A percentile compares a stretch with the other conserved stretches of the same genome.
These are phyloP conservation scores for Marasmius fiardii DNA, from an alignment of 1,284 basidiomycete species.

Conservation along the genomic window DNA sequence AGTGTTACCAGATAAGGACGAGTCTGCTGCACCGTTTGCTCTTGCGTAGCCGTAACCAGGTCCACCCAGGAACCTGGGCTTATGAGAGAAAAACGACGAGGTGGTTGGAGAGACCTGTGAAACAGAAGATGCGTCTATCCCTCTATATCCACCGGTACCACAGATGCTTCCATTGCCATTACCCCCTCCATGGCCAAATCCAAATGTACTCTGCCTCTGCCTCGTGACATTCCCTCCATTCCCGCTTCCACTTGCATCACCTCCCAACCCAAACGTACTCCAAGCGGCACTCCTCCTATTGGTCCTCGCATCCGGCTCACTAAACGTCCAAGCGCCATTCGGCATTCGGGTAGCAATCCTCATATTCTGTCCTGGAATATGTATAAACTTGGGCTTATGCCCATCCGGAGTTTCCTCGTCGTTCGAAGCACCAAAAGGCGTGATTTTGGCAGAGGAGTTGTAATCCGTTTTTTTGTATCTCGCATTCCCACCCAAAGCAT, in stretches of 20 bases:
- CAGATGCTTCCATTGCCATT: background rate
- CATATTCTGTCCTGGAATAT: conserved; percentile 14
- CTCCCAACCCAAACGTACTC: background rate
- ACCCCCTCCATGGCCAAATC: background rate
- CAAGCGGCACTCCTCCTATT: background rate
- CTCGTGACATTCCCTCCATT: too few species aligned
- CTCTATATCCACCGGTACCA: background rate
- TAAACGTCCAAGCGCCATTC: conserved; percentile 12
- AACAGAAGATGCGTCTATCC: background rate
- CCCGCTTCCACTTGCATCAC: background rate
- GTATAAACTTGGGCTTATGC: conserved; percentile 2
- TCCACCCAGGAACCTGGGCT: background rate
- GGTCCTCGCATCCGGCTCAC: conserved; percentile 4
- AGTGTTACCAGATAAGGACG: background rate
- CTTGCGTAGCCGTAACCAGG: background rate
- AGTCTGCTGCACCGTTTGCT: background rate
- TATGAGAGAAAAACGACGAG: background rate
- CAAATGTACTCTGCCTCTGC: background rate
- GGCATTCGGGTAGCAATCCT: conserved; percentile 10
- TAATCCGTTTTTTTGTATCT: too few species aligned
- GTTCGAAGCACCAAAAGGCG: conserved; percentile 6
- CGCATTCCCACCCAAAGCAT: too few species aligned
- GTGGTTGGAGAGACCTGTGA: background rate
- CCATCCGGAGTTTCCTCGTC: background rate
- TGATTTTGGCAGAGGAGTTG: conserved; percentile 9